These are phyloP conservation scores for Diplocarpon rosae DNA, from an alignment of 2,329 filamentous ascomycete species.

Conservation along the genomic window DNA sequence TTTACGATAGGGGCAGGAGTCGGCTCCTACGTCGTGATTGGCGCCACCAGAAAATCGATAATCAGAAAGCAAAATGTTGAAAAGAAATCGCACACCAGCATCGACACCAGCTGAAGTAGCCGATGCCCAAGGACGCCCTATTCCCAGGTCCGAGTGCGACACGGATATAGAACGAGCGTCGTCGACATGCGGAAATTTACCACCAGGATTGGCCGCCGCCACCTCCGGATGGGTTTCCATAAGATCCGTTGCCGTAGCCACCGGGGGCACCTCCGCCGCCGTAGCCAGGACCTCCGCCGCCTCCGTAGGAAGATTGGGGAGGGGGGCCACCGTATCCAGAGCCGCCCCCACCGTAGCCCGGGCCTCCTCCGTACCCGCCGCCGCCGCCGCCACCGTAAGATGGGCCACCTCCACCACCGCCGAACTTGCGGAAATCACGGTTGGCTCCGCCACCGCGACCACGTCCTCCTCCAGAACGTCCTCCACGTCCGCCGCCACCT, in stretches of 20 bases:
- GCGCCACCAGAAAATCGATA: constrained; percentile 26
- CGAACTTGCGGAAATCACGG: constrained; percentile 82
- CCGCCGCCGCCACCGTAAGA: constrained; percentile 28
- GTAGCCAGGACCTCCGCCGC: constrained; percentile 30
- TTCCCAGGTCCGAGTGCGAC: constrained; percentile 19
- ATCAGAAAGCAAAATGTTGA: constrained; percentile 11
- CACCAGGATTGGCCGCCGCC: constrained; percentile 43
- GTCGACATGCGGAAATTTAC: constrained; percentile 32
- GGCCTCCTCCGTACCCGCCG: constrained; percentile 36
- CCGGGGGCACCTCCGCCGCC: constrained; percentile 37
- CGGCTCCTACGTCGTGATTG: constrained; percentile 18
- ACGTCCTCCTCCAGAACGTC: constrained; percentile 55
- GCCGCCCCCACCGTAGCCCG: constrained; percentile 35
- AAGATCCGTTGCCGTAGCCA: constrained; percentile 40
- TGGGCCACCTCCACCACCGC: constrained; percentile 42
- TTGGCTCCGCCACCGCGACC: constrained; percentile 61
- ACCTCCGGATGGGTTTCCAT: constrained; percentile 42
- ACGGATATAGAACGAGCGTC: constrained; percentile 16
- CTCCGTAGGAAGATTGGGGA: constrained; percentile 36
- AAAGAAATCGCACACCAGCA: constrained; percentile 10
- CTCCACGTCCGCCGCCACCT: constrained; percentile 54
- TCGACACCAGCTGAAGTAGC: constrained; percentile 13
- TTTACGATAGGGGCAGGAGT: constrained; percentile 19
- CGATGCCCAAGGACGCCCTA: constrained; percentile 22
- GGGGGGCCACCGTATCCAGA: constrained; percentile 35